Evolutionary conservation across 78 protist species (phyloP), one percentile per base, ranked within the genome.

Genomic region (Cyanophora paradoxa): DNA sequence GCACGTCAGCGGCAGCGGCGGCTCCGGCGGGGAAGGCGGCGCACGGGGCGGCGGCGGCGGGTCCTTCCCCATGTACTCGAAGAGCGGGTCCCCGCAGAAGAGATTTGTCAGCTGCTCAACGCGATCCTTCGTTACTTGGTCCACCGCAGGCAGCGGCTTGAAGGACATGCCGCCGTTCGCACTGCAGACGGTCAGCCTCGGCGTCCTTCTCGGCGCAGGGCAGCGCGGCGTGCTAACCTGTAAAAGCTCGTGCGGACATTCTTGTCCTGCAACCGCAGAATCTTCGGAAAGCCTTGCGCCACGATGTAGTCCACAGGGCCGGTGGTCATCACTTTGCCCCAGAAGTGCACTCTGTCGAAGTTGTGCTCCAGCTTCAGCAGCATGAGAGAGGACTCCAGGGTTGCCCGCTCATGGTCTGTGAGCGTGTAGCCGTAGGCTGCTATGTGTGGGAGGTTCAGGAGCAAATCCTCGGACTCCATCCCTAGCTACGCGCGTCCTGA

Each of bases 111-210:
- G n/a, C n/a, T n/a, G 26, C 40, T 17, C n/a, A 1, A 39, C 52
- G 3, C 68, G 44, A 7, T 20, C 26, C 24, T 2, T 10, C 56
- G 19, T 3, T 7, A 17, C 58, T 1, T 57, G 31, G 40, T 67
- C 50, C 22, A 67, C 40, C 26, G 42, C 59, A 8, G 73, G 61
- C 10, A 67, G 61, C n/a, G n/a, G n/a, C n/a, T n/a, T n/a, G n/a
- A n/a, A n/a, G n/a, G n/a, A n/a, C n/a, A n/a, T n/a, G n/a, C 41
- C 46, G 73, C 20, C n/a, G n/a, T n/a, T n/a, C n/a, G n/a, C n/a
- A n/a, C n/a, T n/a, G n/a, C n/a, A n/a, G n/a, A n/a, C n/a, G n/a
- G n/a, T n/a, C n/a, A n/a, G n/a, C n/a, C n/a, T n/a, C n/a, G n/a
- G n/a, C n/a, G n/a, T n/a, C n/a, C n/a, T n/a, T n/a, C n/a, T n/a